Evolutionary conservation across 192 early-diverging fungal genomes (phyloP).

Genomic region (Mortierella alpina): DNA sequence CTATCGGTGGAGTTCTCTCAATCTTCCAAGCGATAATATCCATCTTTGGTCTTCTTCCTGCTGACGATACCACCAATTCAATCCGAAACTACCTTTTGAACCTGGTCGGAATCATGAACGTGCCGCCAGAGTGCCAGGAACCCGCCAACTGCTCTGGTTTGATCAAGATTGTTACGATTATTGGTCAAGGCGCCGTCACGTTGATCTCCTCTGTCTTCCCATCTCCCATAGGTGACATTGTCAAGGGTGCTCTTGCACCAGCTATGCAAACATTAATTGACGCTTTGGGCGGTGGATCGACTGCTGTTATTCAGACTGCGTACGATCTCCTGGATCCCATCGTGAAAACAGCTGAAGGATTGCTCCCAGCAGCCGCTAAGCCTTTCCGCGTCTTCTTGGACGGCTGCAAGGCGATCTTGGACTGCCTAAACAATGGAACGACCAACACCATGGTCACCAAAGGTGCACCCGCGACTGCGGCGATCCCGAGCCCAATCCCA

Average conservation of each 20-base stretch:
- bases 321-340: neutral
- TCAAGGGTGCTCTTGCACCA: neutral
- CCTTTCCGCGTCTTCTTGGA: slow-evolving; percentile 5
- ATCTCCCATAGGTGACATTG: neutral
- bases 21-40: neutral
- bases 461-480: too few species aligned
- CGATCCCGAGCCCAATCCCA: too few species aligned
- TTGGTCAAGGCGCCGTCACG: neutral
- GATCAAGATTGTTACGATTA: neutral
- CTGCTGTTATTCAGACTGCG: neutral
- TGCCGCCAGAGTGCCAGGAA: neutral
- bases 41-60: neutral
- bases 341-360: neutral
- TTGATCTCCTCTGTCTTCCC: neutral
- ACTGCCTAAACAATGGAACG: neutral
- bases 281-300: neutral
- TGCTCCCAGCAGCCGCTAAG: neutral
- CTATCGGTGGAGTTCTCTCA: neutral
- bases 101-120: neutral
- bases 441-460: too few species aligned
- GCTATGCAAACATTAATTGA: neutral
- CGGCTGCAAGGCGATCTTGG: slow-evolving; percentile 2
- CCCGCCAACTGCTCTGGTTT: neutral
- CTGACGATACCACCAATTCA: neutral
- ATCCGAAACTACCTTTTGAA: neutral